Conservation (phyloP, 2,329 filamentous ascomycete genomes). For the Hypoxylon sp. region DNA sequence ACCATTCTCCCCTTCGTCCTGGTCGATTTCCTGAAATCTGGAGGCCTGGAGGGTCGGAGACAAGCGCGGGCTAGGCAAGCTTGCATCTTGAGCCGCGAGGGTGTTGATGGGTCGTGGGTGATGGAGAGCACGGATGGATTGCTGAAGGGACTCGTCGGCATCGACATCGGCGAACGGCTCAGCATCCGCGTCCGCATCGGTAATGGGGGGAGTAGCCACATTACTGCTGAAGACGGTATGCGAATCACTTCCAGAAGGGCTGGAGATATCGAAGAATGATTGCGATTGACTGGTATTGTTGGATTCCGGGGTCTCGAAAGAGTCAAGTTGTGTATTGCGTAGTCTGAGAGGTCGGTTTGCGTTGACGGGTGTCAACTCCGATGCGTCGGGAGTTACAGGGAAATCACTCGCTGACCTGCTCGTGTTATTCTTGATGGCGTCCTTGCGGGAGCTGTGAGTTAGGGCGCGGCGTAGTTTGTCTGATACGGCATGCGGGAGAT, state of each 20-base stretch:
- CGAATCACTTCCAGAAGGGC: constrained; percentile 68
- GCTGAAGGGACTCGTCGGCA: constrained; percentile 64
- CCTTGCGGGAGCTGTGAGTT: constrained; percentile 52
- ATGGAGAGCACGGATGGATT: constrained; percentile 63
- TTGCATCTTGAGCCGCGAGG: constrained; percentile 85
- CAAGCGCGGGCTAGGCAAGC: constrained; percentile 92
- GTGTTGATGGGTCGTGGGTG: constrained; percentile 73
- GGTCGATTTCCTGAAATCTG: constrained; percentile 61
- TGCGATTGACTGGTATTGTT: constrained; percentile 58
- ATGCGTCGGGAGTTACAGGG: constrained; percentile 72
- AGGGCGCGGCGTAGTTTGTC: constrained; percentile 60
- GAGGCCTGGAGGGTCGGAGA: constrained; percentile 89
- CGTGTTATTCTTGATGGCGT: constrained; percentile 48
- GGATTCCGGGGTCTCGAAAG: constrained; percentile 62
- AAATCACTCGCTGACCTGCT: constrained; percentile 51
- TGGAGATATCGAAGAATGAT: constrained; percentile 63
- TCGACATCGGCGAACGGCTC: constrained; percentile 72
- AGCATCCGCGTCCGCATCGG: constrained; percentile 77
- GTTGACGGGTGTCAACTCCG: constrained; percentile 58
- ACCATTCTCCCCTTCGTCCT: constrained; percentile 61
- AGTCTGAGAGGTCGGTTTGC: constrained; percentile 57
- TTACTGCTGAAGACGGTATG: constrained; percentile 74
- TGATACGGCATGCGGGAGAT: constrained; percentile 52
- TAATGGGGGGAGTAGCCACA: constrained; percentile 81
- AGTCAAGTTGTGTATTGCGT: constrained; percentile 60